Conservation (phyloP, 257 asterid species). For the Ligustrum vulgare region DNA sequence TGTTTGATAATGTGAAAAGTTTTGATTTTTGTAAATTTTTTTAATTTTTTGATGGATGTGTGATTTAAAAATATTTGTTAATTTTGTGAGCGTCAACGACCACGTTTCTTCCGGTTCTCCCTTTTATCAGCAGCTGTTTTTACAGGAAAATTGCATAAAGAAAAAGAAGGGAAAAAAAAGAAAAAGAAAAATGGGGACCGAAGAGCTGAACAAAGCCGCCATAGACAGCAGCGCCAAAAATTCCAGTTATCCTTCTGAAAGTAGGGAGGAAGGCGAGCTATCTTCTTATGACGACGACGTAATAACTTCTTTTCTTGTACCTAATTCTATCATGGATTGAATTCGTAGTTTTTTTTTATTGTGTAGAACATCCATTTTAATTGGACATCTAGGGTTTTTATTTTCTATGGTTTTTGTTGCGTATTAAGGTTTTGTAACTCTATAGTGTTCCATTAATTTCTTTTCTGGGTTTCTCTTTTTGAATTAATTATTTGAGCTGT, state of each 20-base stretch:
- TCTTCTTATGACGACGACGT: slow-evolving; percentile 31
- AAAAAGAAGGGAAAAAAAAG: no score
- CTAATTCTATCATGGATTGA: neutral
- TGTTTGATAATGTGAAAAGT: no score
- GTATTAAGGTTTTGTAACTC: neutral
- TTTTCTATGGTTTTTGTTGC: neutral
- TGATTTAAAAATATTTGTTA: no score
- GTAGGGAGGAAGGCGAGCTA: slow-evolving; percentile 52
- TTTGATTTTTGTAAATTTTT: no score
- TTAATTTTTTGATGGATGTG: no score
- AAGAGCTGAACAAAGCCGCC: neutral
- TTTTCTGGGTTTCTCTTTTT: neutral
- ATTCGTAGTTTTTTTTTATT: neutral
- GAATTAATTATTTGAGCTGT: neutral
- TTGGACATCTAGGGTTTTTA: neutral
- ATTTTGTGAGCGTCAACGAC: neutral
- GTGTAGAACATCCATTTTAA: neutral
- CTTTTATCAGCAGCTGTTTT: neutral
- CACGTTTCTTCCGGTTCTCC: neutral
- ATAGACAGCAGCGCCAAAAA: neutral
- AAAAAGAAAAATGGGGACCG: neutral
- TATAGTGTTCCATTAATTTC: neutral
- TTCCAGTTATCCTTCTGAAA: slow-evolving; percentile 6
- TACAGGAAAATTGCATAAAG: neutral
- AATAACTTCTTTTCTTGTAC: slow-evolving; percentile 3